Evolutionary conservation across 345 rosid genomes (phyloP), one percentile per base, ranked within the genome.

Genomic region (Populus ilicifolia): DNA sequence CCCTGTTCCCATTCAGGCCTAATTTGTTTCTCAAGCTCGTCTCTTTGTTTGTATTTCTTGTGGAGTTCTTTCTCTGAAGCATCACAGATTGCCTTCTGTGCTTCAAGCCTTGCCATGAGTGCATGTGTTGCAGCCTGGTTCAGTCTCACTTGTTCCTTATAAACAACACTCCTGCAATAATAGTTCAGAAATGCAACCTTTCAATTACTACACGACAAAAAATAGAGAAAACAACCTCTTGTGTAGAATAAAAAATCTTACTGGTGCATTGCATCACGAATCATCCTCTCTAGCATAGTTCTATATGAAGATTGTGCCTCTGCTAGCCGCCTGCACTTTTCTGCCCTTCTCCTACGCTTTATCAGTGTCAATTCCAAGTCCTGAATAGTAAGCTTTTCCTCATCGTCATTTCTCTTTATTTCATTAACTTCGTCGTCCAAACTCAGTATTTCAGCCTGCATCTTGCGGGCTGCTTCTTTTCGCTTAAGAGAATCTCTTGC

Each of bases 251-350:
- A 39, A 46, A 9, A 63, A 79, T 75, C 96, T 89, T 89, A 96
- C 98, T 93, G 98, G 87, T 96, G 99, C 98, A 96, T 92, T 39
- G 99, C 99, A 80, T 96, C 97, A 1, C 97, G 88, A 74, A 96
- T 94, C 99, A 94, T 92, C 89, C 92, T 96, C 90, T 93, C 97
- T 0, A 92, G 88, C 88, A 88, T 89, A 30, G 82, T 87, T 75
- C 95, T 85, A 35, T 96, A 91, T 0, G 99, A 92, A 80, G 97
- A 88, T 74, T 96, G 99, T 70, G 98, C 89, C 87, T 96, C 98
- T n/a, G 97, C 94, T 72, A 92, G 85, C 75, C 91, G 77, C 84
- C 98, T 88, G 89, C 98, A 94, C 87, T 93, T 96, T 77, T 96
- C 99, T 48, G 93, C 93, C 77, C 97, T 87, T 81, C 97, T 93